A percentile compares a stretch with the other conserved stretches of the same genome.
Conservation (phyloP, 73 alveolate species). For the Uronychia binucleata region DNA sequence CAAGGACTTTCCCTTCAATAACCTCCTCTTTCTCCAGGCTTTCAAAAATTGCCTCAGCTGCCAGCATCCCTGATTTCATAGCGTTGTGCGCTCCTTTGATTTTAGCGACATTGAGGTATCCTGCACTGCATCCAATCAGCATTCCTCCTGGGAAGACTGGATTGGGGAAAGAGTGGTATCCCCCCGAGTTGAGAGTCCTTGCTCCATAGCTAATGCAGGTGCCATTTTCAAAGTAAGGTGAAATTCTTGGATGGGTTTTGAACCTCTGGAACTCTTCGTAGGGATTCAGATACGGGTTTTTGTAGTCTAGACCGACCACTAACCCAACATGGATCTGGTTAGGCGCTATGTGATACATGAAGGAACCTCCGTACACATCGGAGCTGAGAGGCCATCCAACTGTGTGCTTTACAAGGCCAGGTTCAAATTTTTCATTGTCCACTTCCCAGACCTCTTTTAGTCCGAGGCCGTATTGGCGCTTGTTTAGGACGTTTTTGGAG, state of each 20-base stretch:
- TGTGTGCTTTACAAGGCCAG: conserved; percentile 92
- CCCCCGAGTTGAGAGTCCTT: conserved; percentile 93
- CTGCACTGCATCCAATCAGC: conserved; percentile 95
- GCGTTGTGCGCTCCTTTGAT: conserved; percentile 95
- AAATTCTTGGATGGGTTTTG: conserved; percentile 81
- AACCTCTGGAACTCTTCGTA: conserved; percentile 83
- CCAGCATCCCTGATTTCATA: conserved; percentile 91
- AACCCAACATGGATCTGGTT: conserved; percentile 83
- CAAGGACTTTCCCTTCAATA: conserved; percentile 60
- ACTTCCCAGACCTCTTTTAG: conserved; percentile 94
- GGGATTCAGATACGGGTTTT: conserved; percentile 91
- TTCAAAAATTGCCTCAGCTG: conserved; percentile 80
- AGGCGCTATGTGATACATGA: conserved; percentile 89
- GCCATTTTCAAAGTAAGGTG: conserved; percentile 71
- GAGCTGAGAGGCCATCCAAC: conserved; percentile 94
- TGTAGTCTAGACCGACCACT: conserved; percentile 94
- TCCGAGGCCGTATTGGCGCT: conserved; percentile 89
- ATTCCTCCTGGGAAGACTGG: conserved; percentile 97
- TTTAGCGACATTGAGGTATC: conserved; percentile 92
- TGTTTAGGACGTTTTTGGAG: conserved; percentile 22
- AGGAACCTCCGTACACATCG: conserved; percentile 91
- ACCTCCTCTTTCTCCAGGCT: conserved; percentile 37
- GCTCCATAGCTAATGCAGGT: conserved; percentile 96
- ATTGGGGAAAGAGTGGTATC: conserved; percentile 92
- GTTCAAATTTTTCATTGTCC: conserved; percentile 46